phyloP scores from a whole-genome alignment of 768 basidiomycete species.

The Kwoniella dejecticola region DNA sequence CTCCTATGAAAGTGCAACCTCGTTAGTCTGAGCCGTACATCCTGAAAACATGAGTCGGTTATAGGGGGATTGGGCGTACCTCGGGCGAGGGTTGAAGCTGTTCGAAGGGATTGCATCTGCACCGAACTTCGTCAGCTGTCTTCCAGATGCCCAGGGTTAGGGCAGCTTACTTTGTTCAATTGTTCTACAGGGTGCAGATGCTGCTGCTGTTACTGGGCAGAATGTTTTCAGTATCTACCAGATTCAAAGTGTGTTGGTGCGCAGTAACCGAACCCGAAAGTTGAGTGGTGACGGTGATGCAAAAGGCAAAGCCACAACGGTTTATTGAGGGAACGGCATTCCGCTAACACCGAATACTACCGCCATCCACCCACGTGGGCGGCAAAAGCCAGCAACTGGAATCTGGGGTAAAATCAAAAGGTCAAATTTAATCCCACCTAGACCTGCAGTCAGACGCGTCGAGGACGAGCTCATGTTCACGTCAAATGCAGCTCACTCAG shows the following conservation, averaged over 20 bases:
- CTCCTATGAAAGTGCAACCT: not conserved
- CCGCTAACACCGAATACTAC: conserved; percentile 8
- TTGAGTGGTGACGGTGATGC: not conserved
- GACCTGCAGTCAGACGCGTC: too few relatives aligned
- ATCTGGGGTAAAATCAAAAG: conserved; percentile 1
- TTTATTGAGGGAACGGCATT: not conserved
- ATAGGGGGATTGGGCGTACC: conserved; percentile 11
- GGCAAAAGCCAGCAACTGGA: too few relatives aligned
- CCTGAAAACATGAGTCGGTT: not conserved
- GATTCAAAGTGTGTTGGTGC: too few relatives aligned
- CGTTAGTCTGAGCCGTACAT: not conserved
- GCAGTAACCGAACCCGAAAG: not conserved
- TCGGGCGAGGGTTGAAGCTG: conserved; percentile 37
- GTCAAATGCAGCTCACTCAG: not conserved
- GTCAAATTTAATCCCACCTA: too few relatives aligned
- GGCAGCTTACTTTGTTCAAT: conserved; percentile 18
- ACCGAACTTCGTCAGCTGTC: too few relatives aligned
- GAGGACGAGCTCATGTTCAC: not conserved
- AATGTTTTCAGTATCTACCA: too few relatives aligned
- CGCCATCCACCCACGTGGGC: not conserved
- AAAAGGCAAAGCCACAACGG: not conserved
- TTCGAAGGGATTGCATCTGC: conserved; percentile 39
- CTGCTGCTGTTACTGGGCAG: too few relatives aligned
- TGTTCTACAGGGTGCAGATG: too few relatives aligned
- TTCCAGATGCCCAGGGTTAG: too few relatives aligned